Percentiles rank a stretch among this genome's conserved stretches.
phyloP scores from a whole-genome alignment of 192 early-diverging fungal species.

The Coemansia sp. region DNA sequence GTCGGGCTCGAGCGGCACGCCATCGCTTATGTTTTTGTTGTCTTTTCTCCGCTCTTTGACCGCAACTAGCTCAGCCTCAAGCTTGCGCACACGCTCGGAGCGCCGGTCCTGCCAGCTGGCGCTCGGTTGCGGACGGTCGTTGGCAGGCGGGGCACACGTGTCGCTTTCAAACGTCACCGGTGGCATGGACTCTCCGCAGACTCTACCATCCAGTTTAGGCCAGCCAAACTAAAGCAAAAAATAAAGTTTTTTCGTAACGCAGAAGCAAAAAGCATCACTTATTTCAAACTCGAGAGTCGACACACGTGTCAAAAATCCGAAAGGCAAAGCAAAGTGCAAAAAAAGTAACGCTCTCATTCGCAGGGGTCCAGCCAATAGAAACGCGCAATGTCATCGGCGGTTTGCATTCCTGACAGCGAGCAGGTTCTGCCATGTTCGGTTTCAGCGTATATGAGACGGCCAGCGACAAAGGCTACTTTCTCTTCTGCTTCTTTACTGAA shows the following conservation, averaged over 20 bases:
- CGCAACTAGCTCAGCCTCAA: conserved; percentile 37
- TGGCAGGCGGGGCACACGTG: neutral
- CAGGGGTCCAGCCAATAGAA: conserved; percentile 29
- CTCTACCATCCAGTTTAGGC: neutral
- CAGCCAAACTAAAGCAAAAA: neutral
- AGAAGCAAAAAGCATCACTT: neutral
- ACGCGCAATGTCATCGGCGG: conserved; percentile 35
- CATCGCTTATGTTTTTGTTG: neutral
- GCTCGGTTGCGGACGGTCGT: neutral
- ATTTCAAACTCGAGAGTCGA: too few relatives aligned
- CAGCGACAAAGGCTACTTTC: conserved; percentile 1
- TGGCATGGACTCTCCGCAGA: conserved; percentile 8
- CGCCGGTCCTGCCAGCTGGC: conserved; percentile 31
- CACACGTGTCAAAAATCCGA: neutral
- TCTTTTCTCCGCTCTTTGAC: conserved; percentile 8
- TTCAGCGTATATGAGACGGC: conserved; percentile 26
- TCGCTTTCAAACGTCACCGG: conserved; percentile 20
- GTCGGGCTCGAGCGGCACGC: neutral
- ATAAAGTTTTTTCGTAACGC: too few relatives aligned
- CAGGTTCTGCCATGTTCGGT: neutral
- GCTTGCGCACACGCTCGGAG: conserved; percentile 29
- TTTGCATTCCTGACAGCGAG: conserved; percentile 5
- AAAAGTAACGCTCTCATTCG: conserved; percentile 43
- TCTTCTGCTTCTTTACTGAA: conserved; percentile 6
- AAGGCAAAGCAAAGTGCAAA: conserved; percentile 25